phyloP scores from a whole-genome alignment of 148 eudicot species.

The Fagopyrum tataricum region DNA sequence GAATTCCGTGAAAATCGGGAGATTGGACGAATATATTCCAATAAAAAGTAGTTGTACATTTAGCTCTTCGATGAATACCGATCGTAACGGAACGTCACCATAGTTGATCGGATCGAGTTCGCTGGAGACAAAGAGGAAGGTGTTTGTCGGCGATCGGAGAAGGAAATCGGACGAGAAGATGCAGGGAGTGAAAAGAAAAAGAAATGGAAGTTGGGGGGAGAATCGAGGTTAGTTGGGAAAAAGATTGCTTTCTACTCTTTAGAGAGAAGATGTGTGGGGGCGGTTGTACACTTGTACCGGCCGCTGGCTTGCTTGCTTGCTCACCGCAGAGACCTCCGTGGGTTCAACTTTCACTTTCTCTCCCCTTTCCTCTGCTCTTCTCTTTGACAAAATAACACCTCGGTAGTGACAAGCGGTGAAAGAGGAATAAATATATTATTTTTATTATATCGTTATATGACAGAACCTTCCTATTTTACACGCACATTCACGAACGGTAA shows the following conservation, averaged over 20 bases:
- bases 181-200: neutral
- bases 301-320: neutral
- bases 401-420: neutral
- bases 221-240: conserved; percentile 9
- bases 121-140: neutral
- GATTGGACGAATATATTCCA: neutral
- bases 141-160: conserved; percentile 4
- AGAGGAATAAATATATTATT: neutral
- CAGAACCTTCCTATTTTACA: too few species aligned
- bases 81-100: conserved; percentile 7
- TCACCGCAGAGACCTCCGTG: neutral
- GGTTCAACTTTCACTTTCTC: conserved; percentile 10
- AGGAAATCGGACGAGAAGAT: neutral
- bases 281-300: conserved; percentile 12
- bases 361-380: neutral
- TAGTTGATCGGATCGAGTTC: neutral
- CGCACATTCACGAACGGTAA: too few species aligned
- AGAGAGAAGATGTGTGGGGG: neutral
- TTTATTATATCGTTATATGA: too few species aligned
- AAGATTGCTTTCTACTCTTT: neutral
- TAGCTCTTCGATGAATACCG: neutral
- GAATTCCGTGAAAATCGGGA: conserved; percentile 1
- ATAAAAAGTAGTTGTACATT: conserved; percentile 6
- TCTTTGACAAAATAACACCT: neutral
- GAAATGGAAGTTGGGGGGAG: neutral